A percentile compares a stretch with the other conserved stretches of the same genome.
Conservation (phyloP, 2,329 filamentous ascomycete species). For the Cladophialophora yegresii region DNA sequence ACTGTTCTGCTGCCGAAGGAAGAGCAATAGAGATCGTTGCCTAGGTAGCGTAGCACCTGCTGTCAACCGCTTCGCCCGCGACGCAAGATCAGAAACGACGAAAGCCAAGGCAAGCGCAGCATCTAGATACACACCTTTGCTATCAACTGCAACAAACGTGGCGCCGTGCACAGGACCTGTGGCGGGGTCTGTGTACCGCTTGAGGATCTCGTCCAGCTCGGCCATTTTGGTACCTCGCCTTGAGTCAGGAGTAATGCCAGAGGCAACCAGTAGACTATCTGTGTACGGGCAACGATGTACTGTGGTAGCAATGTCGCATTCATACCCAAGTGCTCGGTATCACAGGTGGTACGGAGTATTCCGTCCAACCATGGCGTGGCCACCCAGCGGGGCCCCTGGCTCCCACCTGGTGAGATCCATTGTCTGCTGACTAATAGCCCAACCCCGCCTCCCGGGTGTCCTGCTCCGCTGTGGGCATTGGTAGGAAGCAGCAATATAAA, state of each 20-base stretch:
- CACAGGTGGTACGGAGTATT: neutral
- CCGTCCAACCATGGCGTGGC: neutral
- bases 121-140: slow-evolving; percentile 7
- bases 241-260: too few relatives aligned
- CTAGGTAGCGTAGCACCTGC: neutral
- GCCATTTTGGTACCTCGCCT: slow-evolving; percentile 4
- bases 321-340: neutral
- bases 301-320: neutral
- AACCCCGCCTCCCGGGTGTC: neutral
- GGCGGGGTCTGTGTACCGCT: slow-evolving; percentile 17
- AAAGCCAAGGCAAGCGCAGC: neutral
- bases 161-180: slow-evolving; percentile 17
- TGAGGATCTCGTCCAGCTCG: slow-evolving; percentile 21
- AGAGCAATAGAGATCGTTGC: slow-evolving; percentile 10
- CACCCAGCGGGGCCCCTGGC: too few relatives aligned
- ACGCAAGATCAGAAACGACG: neutral
- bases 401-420: neutral
- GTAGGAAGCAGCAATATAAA: neutral
- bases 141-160: slow-evolving; percentile 19
- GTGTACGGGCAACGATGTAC: neutral
- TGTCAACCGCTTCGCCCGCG: too few relatives aligned
- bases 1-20: slow-evolving; percentile 10
- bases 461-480: too few relatives aligned
- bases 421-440: neutral
- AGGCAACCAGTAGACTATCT: neutral